Evolutionary conservation across 2,329 filamentous ascomycete genomes (phyloP).

Genomic region (Ophiocordyceps camponoti-rufipedis): DNA sequence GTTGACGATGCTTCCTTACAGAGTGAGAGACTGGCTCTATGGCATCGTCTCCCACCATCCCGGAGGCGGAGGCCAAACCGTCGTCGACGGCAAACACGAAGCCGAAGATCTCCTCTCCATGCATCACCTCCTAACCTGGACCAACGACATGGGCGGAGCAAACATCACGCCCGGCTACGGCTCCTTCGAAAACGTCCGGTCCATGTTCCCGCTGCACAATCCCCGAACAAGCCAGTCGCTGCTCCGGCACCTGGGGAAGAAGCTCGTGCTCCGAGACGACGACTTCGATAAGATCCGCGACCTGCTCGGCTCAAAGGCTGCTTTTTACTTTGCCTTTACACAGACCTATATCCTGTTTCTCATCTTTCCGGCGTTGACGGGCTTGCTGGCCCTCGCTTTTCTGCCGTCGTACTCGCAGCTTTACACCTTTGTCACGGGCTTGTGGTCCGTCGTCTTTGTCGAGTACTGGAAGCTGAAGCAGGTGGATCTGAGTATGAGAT

Average conservation of each 20-base stretch:
- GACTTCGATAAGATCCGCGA: constrained; percentile 42
- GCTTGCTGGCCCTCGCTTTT: constrained; percentile 48
- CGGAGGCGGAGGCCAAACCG: constrained; percentile 29
- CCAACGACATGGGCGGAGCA: constrained; percentile 39
- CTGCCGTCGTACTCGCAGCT: constrained; percentile 51
- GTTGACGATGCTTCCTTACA: constrained; percentile 10
- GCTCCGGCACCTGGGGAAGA: constrained; percentile 36
- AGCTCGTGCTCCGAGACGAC: constrained; percentile 27
- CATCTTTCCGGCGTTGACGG: constrained; percentile 49
- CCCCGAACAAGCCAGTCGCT: constrained; percentile 34
- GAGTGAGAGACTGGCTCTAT: constrained; percentile 60
- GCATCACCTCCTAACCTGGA: constrained; percentile 46
- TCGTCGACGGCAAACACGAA: constrained; percentile 32
- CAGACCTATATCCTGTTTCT: constrained; percentile 59
- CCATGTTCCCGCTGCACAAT: constrained; percentile 46
- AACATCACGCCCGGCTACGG: constrained; percentile 39
- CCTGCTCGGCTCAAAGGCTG: constrained; percentile 49
- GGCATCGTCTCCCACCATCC: constrained; percentile 49
- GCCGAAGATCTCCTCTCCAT: constrained; percentile 54
- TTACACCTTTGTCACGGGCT: constrained; percentile 46
- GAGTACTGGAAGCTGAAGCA: constrained; percentile 71
- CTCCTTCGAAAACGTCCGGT: constrained; percentile 40
- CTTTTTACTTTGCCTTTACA: constrained; percentile 71
- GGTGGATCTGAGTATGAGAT: constrained; percentile 50
- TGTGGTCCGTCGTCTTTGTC: constrained; percentile 58